Conservation (phyloP, 805 yeast species). For the Nakazawaea wyomingensis region DNA sequence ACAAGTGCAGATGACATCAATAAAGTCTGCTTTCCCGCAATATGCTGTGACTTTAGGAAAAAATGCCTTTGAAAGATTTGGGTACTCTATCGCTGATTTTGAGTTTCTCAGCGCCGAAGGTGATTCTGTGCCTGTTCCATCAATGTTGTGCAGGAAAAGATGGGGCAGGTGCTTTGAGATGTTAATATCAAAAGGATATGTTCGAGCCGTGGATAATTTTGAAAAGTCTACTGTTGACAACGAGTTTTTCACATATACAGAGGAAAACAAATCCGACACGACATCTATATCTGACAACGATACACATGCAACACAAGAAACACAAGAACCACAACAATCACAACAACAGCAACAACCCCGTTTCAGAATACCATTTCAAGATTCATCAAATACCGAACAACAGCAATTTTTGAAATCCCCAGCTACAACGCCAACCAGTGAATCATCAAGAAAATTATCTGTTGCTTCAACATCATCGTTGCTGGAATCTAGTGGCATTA, state of each 20-base stretch:
- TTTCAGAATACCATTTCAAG: slow-evolving; percentile 71
- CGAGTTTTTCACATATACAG: background rate
- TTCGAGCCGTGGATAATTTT: slow-evolving; percentile 40
- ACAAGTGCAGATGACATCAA: slow-evolving; percentile 57
- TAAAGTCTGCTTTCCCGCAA: slow-evolving; percentile 67
- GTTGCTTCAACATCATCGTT: slow-evolving; percentile 3
- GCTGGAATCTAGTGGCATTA: background rate
- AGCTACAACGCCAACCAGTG: background rate
- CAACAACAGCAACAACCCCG: slow-evolving; percentile 30
- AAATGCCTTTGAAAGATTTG: slow-evolving; percentile 65
- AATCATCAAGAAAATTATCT: background rate
- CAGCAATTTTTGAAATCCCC: slow-evolving; percentile 12
- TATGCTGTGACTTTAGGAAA: slow-evolving; percentile 75
- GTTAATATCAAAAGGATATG: slow-evolving; percentile 58
- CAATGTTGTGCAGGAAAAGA: slow-evolving; percentile 57
- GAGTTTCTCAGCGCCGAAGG: slow-evolving; percentile 71
- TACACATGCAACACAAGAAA: background rate
- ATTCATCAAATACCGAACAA: slow-evolving; percentile 23
- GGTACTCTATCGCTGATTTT: slow-evolving; percentile 61
- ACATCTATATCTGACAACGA: too few relatives aligned
- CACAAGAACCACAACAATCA: background rate
- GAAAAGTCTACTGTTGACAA: slow-evolving; percentile 2
- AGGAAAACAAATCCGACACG: background rate
- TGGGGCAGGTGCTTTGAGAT: slow-evolving; percentile 74
- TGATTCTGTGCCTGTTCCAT: slow-evolving; percentile 57